These are phyloP conservation scores for Allantophomopsis lycopodina DNA, from an alignment of 2,329 filamentous ascomycete species.

Conservation along the genomic window DNA sequence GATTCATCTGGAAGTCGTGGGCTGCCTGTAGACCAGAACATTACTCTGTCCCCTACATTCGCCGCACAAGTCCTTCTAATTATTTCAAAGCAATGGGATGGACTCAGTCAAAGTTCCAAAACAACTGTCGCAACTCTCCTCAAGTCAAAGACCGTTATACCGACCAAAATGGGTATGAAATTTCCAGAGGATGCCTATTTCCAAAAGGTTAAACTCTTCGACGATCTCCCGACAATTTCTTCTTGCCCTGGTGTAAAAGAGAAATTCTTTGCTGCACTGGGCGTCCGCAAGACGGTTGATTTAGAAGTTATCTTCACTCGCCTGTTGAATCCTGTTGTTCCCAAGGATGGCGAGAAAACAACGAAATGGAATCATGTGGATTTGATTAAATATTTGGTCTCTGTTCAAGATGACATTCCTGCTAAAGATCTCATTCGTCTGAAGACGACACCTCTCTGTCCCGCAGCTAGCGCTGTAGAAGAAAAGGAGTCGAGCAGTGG, in stretches of 20 bases:
- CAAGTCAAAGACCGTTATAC: constrained; percentile 60
- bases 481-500: constrained; percentile 39
- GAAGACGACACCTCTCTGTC: constrained; percentile 66
- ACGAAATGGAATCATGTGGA: constrained; percentile 81
- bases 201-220: constrained; percentile 83
- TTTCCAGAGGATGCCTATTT: constrained; percentile 83
- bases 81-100: constrained; percentile 83
- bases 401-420: constrained; percentile 82
- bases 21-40: constrained; percentile 47
- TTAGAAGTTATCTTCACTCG: constrained; percentile 86
- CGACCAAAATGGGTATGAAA: constrained; percentile 83
- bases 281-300: constrained; percentile 91
- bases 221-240: constrained; percentile 75
- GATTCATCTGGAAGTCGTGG: constrained; percentile 42
- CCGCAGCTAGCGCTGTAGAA: constrained; percentile 50
- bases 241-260: constrained; percentile 74
- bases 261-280: constrained; percentile 70
- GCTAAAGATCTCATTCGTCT: constrained; percentile 67
- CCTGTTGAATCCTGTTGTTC: constrained; percentile 49
- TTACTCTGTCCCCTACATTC: constrained; percentile 62
- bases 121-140: constrained; percentile 51
- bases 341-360: constrained; percentile 31
- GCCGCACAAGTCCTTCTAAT: constrained; percentile 65
- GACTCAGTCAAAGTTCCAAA: constrained; percentile 53
- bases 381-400: constrained; percentile 85